Percentiles rank a stretch among this genome's conserved stretches.
Conservation (phyloP, 805 yeast genomes). For the Candida glaebosa region DNA sequence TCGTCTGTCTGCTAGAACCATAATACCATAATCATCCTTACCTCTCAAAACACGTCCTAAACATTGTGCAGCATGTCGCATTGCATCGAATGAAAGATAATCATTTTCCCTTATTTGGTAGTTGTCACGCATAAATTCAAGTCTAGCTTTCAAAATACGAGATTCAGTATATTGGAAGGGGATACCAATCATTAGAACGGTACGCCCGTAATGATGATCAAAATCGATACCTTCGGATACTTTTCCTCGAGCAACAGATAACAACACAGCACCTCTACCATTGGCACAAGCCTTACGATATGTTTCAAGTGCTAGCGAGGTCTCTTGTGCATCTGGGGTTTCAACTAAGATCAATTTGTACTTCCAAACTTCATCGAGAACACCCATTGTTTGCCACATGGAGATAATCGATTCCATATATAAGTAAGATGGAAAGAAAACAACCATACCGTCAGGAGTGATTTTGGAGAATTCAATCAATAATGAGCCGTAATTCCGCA, state of each 20-base stretch:
- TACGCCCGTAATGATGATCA: slow-evolving; percentile 96
- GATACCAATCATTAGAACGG: slow-evolving; percentile 97
- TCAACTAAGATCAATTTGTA: slow-evolving; percentile 92
- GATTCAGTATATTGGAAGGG: slow-evolving; percentile 99
- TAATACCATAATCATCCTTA: slow-evolving; percentile 96
- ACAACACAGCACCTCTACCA: slow-evolving; percentile 94
- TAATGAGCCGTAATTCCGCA: slow-evolving; percentile 91
- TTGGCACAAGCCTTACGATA: slow-evolving; percentile 95
- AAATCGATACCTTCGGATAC: slow-evolving; percentile 99
- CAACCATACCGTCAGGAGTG: slow-evolving; percentile 98
- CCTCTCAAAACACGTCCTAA: slow-evolving; percentile 96
- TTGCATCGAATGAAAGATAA: slow-evolving; percentile 95
- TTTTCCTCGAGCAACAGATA: slow-evolving; percentile 98
- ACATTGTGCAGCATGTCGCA: slow-evolving; percentile 99
- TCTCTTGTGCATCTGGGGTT: slow-evolving; percentile 99
- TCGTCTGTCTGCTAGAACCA: slow-evolving; percentile 95
- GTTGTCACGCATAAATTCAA: slow-evolving; percentile 90
- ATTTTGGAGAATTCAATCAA: slow-evolving; percentile 89
- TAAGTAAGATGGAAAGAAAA: slow-evolving; percentile 93
- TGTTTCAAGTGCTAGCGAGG: slow-evolving; percentile 91
- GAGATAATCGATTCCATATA: slow-evolving; percentile 98
- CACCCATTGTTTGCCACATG: slow-evolving; percentile 99
- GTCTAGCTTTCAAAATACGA: slow-evolving; percentile 88
- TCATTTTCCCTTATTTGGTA: slow-evolving; percentile 92
- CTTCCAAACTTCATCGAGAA: slow-evolving; percentile 97